Base-by-base conservation (phyloP, 371 early-diverging fungal species). In the Mucor mucedo region DNA sequence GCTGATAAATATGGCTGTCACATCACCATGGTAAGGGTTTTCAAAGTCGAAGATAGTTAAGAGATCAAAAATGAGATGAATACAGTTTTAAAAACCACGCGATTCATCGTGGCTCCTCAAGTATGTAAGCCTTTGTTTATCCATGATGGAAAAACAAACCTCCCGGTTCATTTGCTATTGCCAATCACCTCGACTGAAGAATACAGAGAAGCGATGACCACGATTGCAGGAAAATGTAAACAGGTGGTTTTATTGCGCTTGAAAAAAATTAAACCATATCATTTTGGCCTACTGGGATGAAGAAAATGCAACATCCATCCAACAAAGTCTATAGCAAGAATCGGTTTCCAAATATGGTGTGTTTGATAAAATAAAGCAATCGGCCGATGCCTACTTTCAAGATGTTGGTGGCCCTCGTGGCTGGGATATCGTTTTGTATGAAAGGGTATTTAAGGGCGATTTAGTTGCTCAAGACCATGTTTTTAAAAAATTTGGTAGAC, bases 251-350 rank as follows among this genome's bases (percentile, higher is more conserved):
- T 16, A 6, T 30, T 78, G 16, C 63, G 78, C 4, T 35, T 70
- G 2, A 79, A 79, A 40, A 52, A 52, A 30, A 68, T 74, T 74
- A 14, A 68, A 79, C 35, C 79, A 79, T 39, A 72, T 79, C 39
- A 79, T 76, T 29, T 50, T 79, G 5, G 79, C 76, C 1, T 79
- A 79, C 45, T 76, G 74, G 73, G 74, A 79, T 58, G 79, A 79
- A 39, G 70, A 72, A 28, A n/a, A 65, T 29, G 78, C 70, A 3
- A 62, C 66, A 27, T n/a, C 40, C 1, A 58, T 63, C 2, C 48
- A 73, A 38, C 39, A 55, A 21, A 7, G 38, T 11, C 16, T 35
- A 16, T 64, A 58, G 65, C 4, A 30, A 14, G 13, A 35, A 30
- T 4, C 42, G 45, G 21, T 63, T 28, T 14, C 60, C 1, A 40